Conservation (phyloP, 1,139 yeast genomes). For the Saccharomyces hybrid region DNA sequence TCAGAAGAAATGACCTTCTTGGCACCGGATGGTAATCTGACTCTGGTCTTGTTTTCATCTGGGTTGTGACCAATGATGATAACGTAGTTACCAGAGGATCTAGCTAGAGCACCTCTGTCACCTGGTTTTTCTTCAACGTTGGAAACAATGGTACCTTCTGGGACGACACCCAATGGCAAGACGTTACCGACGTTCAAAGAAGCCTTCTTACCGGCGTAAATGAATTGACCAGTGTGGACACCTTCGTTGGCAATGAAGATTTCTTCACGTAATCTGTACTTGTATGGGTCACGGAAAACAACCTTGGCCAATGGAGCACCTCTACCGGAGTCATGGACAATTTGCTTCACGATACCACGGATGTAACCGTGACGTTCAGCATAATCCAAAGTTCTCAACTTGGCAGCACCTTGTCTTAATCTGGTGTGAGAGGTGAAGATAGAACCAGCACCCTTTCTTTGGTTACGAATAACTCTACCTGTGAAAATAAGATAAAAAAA, state of each 20-base stretch:
- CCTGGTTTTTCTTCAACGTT: constrained; percentile 99
- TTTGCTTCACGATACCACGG: constrained; percentile 98
- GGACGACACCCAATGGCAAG: constrained; percentile 92
- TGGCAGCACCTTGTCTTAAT: constrained; percentile 99
- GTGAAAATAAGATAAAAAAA: constrained; percentile 22
- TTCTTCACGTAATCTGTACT: constrained; percentile 95
- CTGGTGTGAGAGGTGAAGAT: constrained; percentile 99
- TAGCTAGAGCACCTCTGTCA: constrained; percentile 99
- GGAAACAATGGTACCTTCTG: constrained; percentile 98
- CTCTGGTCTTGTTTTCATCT: constrained; percentile 98
- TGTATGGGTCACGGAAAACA: constrained; percentile 99
- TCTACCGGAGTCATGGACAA: constrained; percentile 99
- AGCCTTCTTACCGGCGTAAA: constrained; percentile 99
- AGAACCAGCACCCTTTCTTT: constrained; percentile 99
- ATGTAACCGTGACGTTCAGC: constrained; percentile 99
- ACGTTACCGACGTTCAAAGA: constrained; percentile 96
- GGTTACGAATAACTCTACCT: constrained; percentile 99
- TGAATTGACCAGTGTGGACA: constrained; percentile 98
- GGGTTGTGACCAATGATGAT: constrained; percentile 99
- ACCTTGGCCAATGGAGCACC: constrained; percentile 99
- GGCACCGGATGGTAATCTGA: constrained; percentile 98
- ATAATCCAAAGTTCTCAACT: constrained; percentile 97
- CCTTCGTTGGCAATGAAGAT: constrained; percentile 99
- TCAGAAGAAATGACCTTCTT: constrained; percentile 91
- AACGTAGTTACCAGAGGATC: constrained; percentile 99